phyloP scores from a whole-genome alignment of 1,284 basidiomycete genomes.

The Ustilago xerochloae region DNA sequence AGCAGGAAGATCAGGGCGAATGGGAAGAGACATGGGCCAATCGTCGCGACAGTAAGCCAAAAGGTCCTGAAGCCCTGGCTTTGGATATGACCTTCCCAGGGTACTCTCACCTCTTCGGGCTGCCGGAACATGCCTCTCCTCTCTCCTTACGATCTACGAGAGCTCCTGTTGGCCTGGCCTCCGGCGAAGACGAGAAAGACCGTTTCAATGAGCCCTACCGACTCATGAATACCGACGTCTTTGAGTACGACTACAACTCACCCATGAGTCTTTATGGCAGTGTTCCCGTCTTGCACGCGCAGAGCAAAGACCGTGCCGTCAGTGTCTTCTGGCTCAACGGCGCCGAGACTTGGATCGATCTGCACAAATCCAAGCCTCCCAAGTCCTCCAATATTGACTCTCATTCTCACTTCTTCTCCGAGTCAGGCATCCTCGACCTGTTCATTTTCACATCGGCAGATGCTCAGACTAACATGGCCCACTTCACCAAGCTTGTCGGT shows the following conservation, averaged over 20 bases:
- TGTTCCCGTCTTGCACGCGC: slow-evolving; percentile 92
- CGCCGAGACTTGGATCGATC: slow-evolving; percentile 96
- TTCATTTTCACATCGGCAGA: slow-evolving; percentile 92
- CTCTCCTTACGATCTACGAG: slow-evolving; percentile 78
- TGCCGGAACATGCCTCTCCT: slow-evolving; percentile 94
- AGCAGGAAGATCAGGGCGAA: slow-evolving; percentile 74
- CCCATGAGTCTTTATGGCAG: slow-evolving; percentile 80
- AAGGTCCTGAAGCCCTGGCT: slow-evolving; percentile 95
- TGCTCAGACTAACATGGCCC: slow-evolving; percentile 81
- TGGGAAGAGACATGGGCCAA: slow-evolving; percentile 90
- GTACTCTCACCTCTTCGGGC: slow-evolving; percentile 89
- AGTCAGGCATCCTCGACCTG: slow-evolving; percentile 93
- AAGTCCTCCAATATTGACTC: slow-evolving; percentile 35
- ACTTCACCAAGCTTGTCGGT: slow-evolving; percentile 87
- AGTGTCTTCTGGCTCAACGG: slow-evolving; percentile 89
- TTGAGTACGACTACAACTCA: slow-evolving; percentile 92
- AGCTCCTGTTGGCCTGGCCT: slow-evolving; percentile 34
- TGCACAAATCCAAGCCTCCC: slow-evolving; percentile 70
- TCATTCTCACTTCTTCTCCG: slow-evolving; percentile 89
- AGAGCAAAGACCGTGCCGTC: slow-evolving; percentile 78
- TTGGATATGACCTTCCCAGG: slow-evolving; percentile 93
- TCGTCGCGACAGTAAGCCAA: slow-evolving; percentile 92
- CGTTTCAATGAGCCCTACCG: slow-evolving; percentile 83
- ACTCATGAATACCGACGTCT: slow-evolving; percentile 95
- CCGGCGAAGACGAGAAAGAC: slow-evolving; percentile 50